Evolutionary conservation across 2,329 filamentous ascomycete genomes (phyloP).

Genomic region (Parascedosporium putredinis): DNA sequence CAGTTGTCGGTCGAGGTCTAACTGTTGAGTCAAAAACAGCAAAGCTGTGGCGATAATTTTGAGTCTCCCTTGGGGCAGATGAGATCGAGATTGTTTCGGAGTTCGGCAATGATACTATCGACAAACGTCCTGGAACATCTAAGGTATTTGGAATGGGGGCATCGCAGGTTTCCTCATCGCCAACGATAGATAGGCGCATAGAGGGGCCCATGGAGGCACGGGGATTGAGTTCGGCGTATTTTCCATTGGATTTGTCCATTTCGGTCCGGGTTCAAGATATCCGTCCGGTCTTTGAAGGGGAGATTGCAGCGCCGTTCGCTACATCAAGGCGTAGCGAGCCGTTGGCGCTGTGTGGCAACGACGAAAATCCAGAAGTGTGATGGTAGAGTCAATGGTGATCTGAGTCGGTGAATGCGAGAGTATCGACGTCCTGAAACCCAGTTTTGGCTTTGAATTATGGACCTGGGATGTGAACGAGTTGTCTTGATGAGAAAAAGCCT

Average conservation of each 20-base stretch:
- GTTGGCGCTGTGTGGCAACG: background rate
- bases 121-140: background rate
- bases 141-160: background rate
- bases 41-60: background rate
- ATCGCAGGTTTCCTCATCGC: constrained; percentile 1
- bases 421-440: too few species aligned
- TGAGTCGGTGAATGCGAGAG: too few species aligned
- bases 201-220: background rate
- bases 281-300: background rate
- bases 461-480: too few species aligned
- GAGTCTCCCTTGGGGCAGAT: background rate
- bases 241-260: background rate
- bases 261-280: background rate
- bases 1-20: constrained; percentile 12
- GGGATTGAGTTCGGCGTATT: background rate
- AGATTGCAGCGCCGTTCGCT: background rate
- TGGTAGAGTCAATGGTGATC: too few species aligned
- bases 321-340: background rate
- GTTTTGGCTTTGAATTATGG: too few species aligned
- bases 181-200: constrained; percentile 5
- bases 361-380: too few species aligned
- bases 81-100: background rate
- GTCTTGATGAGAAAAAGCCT: too few species aligned
- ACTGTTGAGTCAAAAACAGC: background rate
- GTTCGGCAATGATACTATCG: background rate